Conservation (phyloP, 768 basidiomycete species). For the Rhodosporidiobolus sp. region DNA sequence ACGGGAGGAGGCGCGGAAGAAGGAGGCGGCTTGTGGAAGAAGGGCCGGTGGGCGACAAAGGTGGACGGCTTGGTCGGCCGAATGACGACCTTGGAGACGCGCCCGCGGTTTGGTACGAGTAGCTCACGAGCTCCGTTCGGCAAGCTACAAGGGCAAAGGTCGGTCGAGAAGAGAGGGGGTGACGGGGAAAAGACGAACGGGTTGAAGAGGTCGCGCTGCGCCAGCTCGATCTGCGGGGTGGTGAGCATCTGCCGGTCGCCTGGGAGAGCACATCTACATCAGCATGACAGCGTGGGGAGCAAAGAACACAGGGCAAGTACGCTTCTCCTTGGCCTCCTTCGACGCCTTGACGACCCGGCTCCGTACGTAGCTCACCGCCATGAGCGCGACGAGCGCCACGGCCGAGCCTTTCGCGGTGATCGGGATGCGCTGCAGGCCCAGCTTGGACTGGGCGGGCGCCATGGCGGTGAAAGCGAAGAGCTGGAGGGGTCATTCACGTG, state of each 20-base stretch:
- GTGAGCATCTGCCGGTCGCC: conserved; percentile 14
- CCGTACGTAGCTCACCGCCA: not conserved
- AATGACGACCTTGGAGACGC: conserved; percentile 39
- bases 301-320: not conserved
- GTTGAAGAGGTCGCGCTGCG: conserved; percentile 36
- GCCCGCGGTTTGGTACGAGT: conserved; percentile 39
- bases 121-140: conserved; percentile 39
- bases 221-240: conserved; percentile 41
- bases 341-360: not conserved
- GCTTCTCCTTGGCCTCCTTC: conserved; percentile 12
- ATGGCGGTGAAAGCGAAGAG: conserved; percentile 49
- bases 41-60: conserved; percentile 34
- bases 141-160: not conserved
- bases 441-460: conserved; percentile 24
- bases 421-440: not conserved
- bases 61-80: conserved; percentile 40
- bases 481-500: not conserved
- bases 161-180: not conserved
- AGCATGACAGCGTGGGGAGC: not conserved
- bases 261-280: not conserved
- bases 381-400: not conserved
- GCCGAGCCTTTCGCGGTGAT: not conserved
- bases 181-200: conserved; percentile 6
- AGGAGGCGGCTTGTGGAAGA: conserved; percentile 32
- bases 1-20: not conserved